phyloP scores from a whole-genome alignment of 768 basidiomycete genomes.

The Phallus indusiatus region DNA sequence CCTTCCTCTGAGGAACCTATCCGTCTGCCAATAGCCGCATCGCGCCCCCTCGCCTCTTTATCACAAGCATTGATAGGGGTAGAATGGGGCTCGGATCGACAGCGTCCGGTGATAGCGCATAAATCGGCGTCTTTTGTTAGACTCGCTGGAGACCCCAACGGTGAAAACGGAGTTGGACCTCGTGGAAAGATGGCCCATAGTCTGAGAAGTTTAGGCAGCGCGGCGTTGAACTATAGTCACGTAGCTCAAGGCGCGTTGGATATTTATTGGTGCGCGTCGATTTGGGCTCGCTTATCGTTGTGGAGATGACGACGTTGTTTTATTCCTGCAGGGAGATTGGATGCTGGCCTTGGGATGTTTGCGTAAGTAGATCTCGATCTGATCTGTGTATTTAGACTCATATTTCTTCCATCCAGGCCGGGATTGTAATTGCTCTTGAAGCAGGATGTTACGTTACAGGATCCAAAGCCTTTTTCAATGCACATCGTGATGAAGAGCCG shows the following conservation, averaged over 20 bases:
- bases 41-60: constrained; percentile 54
- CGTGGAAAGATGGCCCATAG: constrained; percentile 83
- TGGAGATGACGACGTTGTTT: background rate
- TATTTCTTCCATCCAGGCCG: constrained; percentile 41
- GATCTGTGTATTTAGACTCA: background rate
- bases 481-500: constrained; percentile 29
- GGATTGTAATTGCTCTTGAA: constrained; percentile 84
- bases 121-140: constrained; percentile 63
- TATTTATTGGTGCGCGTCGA: constrained; percentile 62
- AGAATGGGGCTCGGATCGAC: constrained; percentile 85
- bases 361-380: constrained; percentile 29
- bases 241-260: constrained; percentile 88
- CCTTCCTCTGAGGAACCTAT: constrained; percentile 21
- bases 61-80: constrained; percentile 67
- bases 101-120: constrained; percentile 36
- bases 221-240: constrained; percentile 71
- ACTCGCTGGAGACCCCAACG: constrained; percentile 64
- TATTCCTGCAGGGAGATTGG: constrained; percentile 62
- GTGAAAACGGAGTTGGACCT: constrained; percentile 24
- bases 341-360: constrained; percentile 82
- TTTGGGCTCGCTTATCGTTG: background rate
- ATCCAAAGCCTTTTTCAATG: constrained; percentile 32
- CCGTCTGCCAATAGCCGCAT: constrained; percentile 49
- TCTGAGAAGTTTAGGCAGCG: constrained; percentile 74
- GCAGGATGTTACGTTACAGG: constrained; percentile 78